Evolutionary conservation across 768 basidiomycete species (phyloP), one percentile per base, ranked within the genome.

Genomic region (Lenzites betulinus): DNA sequence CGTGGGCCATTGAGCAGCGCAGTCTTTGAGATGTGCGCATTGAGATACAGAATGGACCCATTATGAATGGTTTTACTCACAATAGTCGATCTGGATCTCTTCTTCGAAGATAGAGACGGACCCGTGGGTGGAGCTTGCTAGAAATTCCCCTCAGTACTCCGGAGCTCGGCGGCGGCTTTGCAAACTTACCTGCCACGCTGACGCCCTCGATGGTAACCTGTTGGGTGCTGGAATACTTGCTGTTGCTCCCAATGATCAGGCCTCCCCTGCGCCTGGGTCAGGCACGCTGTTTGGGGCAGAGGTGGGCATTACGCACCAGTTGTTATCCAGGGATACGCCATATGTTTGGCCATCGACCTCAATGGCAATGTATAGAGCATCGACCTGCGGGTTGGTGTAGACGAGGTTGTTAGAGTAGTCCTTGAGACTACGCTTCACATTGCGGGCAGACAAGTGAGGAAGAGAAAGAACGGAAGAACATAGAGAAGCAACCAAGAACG

Each of bases 401-500:
- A 63, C 25, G 9, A 63, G 46, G 48, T 63, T 30, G 41, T 59
- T 57, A 33, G 38, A 42, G 30, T 63, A 63, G 42, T 55, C 52
- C 28, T 51, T 41, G 13, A 52, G 38, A 8, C 43, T 41, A 46
- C 62, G 62, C 28, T 52, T 53, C 4, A 35, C 39, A 4, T 38
- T 26, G 25, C 50, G 57, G 47, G 49, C 48, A 20, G 57, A 36
- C 46, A 33, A 46, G 51, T 38, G 18, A 47, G 57, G 57, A 23
- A 58, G 47, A 42, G 61, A 49, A 58, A 54, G 48, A 39, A 43
- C 51, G 35, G 61, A 43, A 62, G 57, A 56, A 54, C 39, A 54
- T 25, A 63, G 51, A 54, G 53, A 39, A 18, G 48, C 53, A 36
- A 58, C 30, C 48, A 59, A 63, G 39, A 63, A 53, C 44, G 62